phyloP scores from a whole-genome alignment of 163 green algal species.

The Prototheca wickerhamii region DNA sequence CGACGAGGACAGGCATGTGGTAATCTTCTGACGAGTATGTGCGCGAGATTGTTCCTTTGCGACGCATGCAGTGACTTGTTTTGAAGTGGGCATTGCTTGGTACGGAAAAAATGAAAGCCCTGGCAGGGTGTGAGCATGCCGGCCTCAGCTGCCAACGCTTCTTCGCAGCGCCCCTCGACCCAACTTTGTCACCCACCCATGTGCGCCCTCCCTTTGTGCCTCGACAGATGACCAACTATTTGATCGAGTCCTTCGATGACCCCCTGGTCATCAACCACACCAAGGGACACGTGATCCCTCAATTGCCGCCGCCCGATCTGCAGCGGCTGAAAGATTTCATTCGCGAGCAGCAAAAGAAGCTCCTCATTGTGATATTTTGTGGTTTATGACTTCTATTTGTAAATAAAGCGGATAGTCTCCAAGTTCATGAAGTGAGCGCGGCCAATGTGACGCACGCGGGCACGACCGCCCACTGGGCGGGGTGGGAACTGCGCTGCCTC shows the following conservation, averaged over 20 bases:
- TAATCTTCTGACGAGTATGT: too few relatives aligned
- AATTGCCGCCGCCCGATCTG: background rate
- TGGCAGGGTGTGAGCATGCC: too few relatives aligned
- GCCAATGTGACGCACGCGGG: too few relatives aligned
- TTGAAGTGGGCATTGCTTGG: too few relatives aligned
- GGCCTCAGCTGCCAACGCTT: background rate
- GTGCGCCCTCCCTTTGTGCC: slow-evolving; percentile 1
- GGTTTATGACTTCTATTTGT: background rate
- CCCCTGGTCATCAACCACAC: slow-evolving; percentile 20
- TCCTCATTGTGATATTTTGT: too few relatives aligned
- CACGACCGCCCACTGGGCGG: too few relatives aligned
- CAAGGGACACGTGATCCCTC: slow-evolving; percentile 32
- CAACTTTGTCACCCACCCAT: background rate
- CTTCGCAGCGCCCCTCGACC: background rate
- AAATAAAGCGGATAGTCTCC: background rate
- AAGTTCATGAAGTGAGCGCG: too few relatives aligned
- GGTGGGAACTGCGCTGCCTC: too few relatives aligned
- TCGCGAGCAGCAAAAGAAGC: background rate
- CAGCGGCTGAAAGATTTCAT: background rate
- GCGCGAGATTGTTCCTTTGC: background rate
- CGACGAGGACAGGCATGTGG: too few relatives aligned
- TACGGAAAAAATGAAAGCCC: too few relatives aligned
- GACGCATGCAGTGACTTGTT: too few relatives aligned
- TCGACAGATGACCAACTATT: slow-evolving; percentile 9
- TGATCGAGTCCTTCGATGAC: slow-evolving; percentile 27